Evolutionary conservation across 257 asterid genomes (phyloP), one percentile per base, ranked within the genome.

Genomic region (Ligustrum vulgare): DNA sequence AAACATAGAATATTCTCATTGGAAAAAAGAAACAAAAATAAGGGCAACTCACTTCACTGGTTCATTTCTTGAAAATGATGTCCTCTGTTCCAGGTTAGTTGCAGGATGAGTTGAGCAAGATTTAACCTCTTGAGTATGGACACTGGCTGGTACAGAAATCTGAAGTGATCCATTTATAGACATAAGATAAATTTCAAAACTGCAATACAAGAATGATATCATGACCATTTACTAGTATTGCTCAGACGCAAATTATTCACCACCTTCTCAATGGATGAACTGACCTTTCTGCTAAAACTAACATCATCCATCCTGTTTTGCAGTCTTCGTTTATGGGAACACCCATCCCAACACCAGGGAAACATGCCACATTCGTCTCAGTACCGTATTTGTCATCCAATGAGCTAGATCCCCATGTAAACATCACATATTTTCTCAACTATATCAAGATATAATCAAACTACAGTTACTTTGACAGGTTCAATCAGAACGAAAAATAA

Each of bases 351-450:
- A 78, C 73, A 43, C 89, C 88, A 69, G 84, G 64, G 82, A 95
- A 90, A 63, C 91, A 83, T 70, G 83, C 76, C 47, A 70, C 88
- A 45, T 82, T 80, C 63, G 82, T 74, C 73, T 74, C 90, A 72
- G 76, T 85, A 63, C 49, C 65, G 72, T 78, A 20, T 36, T 78
- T 75, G 51, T 85, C 96, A 79, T 87, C 94, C 83, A 90, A 67
- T 68, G 88, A 74, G 83, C 86, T 77, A 74, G 84, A 80, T 41
- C 87, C 94, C 90, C 96, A 94, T 28, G 94, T 93, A 89, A 82
- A 92, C 86, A 83, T 83, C 67, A 94, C 98, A 75, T 94, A 94
- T 73, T 83, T 94, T 80, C 98, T 85, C 87, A 94, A 77, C 98
- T 94, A 76, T 67, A 78, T 28, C 75, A 76, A 66, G 80, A 75